A percentile compares a stretch with the other conserved stretches of the same genome.
Conservation (phyloP, 441 rosid genomes). For the Oxalis stricta region DNA sequence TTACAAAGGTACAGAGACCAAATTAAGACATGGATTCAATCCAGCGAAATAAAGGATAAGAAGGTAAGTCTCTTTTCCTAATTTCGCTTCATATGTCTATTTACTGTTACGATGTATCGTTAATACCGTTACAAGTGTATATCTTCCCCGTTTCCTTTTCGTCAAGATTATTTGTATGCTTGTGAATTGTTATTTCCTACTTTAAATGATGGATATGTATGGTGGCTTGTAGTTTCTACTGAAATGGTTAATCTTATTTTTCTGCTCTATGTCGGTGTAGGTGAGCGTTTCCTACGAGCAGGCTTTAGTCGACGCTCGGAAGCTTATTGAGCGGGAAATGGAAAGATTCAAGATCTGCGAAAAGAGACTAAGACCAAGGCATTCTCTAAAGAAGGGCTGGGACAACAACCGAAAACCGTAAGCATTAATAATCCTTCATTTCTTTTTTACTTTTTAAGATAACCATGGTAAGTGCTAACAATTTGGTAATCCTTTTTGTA, state of each 20-base stretch:
- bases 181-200: no score
- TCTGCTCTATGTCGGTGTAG: conserved; percentile 32
- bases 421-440: no score
- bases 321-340: conserved; percentile 89
- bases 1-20: conserved; percentile 97
- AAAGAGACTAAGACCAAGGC: conserved; percentile 99
- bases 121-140: no score
- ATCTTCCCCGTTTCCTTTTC: no score
- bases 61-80: conserved; percentile 65
- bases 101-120: no score
- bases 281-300: conserved; percentile 99
- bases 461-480: no score
- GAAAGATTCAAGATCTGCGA: conserved; percentile 98
- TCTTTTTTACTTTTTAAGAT: no score
- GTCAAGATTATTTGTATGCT: no score
- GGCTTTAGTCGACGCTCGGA: conserved; percentile 73
- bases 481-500: conserved; percentile 8
- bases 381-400: conserved; percentile 98
- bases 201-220: no score
- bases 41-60: conserved; percentile 98
- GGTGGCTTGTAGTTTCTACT: no score
- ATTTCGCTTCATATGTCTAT: no score
- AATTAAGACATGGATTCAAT: conserved; percentile 99
- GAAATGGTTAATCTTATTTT: conserved; percentile 12
- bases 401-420: conserved; percentile 98